Conservation (phyloP, 2,329 filamentous ascomycete genomes). For the Arthrobotrys megalospora region DNA sequence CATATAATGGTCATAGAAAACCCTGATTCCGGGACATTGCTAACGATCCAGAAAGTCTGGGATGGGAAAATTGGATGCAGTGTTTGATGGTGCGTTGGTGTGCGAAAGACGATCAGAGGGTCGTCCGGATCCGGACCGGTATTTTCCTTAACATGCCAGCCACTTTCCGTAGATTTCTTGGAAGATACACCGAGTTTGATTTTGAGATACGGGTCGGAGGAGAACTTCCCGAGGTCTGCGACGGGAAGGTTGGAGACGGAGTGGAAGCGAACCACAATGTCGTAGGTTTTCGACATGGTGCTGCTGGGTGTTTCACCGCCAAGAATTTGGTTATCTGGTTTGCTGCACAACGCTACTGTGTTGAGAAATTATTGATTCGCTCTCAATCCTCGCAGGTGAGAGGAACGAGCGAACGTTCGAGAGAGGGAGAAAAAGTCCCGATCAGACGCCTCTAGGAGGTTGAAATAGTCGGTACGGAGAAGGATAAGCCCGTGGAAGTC, state of each 20-base stretch:
- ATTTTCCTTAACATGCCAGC: conserved; percentile 56
- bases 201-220: conserved; percentile 56
- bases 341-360: not conserved
- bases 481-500: not conserved
- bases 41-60: conserved; percentile 57
- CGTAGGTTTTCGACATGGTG: conserved; percentile 31
- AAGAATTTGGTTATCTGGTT: not conserved
- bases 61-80: conserved; percentile 53
- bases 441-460: not conserved
- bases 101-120: conserved; percentile 57
- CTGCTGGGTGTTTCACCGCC: not conserved
- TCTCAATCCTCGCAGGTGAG: not conserved
- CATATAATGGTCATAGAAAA: conserved; percentile 53
- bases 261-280: conserved; percentile 56
- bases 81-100: conserved; percentile 56
- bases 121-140: conserved; percentile 54
- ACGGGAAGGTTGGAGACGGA: conserved; percentile 58
- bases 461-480: not conserved
- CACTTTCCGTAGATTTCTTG: conserved; percentile 41
- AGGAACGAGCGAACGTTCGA: not conserved
- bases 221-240: conserved; percentile 58
- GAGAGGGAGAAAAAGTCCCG: not conserved
- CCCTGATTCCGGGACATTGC: conserved; percentile 56
- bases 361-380: not conserved
- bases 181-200: conserved; percentile 53